A percentile compares a stretch with the other conserved stretches of the same genome.
phyloP scores from a whole-genome alignment of 257 asterid genomes.

The Dorcoceras hygrometricum region DNA sequence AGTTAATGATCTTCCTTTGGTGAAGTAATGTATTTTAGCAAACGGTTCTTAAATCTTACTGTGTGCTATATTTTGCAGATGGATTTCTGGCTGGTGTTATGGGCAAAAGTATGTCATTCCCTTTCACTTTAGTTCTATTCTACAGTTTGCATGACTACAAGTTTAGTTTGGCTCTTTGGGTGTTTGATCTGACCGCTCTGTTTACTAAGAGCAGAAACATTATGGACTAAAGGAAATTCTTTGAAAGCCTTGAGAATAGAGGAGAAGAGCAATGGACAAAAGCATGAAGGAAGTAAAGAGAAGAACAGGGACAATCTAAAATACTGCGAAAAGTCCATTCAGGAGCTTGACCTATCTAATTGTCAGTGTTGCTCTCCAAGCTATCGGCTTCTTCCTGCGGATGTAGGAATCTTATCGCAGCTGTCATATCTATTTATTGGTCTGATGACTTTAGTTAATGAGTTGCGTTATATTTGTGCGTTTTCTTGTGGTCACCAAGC shows the following conservation, averaged over 20 bases:
- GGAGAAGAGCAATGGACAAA: constrained; percentile 78
- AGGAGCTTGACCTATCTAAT: constrained; percentile 90
- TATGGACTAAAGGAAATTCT: constrained; percentile 76
- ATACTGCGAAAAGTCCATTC: constrained; percentile 92
- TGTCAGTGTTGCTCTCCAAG: constrained; percentile 89
- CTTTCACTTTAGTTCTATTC: constrained; percentile 1
- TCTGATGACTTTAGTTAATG: background rate
- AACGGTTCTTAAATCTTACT: constrained; percentile 29
- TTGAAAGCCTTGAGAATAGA: constrained; percentile 60
- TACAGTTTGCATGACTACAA: constrained; percentile 1
- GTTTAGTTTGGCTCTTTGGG: background rate
- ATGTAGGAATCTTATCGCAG: constrained; percentile 45
- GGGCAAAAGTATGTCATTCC: constrained; percentile 74
- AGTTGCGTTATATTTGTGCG: constrained; percentile 10
- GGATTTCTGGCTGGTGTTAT: constrained; percentile 93
- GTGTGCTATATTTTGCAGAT: constrained; percentile 53
- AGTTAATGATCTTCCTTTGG: constrained; percentile 28
- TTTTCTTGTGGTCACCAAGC: background rate
- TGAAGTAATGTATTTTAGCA: constrained; percentile 14
- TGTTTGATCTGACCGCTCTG: constrained; percentile 29
- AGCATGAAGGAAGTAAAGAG: constrained; percentile 85
- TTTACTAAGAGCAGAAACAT: constrained; percentile 52
- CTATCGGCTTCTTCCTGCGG: constrained; percentile 98
- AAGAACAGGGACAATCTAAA: constrained; percentile 70
- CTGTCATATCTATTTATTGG: background rate